Conservation (phyloP, 805 yeast species). For the Jamesozyma hellenica region DNA sequence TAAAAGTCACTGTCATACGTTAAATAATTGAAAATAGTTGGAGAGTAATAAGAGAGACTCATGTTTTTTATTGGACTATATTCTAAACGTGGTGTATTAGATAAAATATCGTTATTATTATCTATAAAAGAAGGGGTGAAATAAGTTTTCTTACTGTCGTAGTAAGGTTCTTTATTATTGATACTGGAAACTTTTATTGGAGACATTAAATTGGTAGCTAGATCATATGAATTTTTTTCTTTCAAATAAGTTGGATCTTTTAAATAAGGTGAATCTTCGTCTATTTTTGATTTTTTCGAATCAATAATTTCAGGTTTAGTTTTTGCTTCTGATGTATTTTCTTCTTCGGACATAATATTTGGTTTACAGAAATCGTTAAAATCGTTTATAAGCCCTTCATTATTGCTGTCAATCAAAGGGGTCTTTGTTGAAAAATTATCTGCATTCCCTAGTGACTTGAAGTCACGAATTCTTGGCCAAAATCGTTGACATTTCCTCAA, state of each 20-base stretch:
- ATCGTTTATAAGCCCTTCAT: constrained; percentile 18
- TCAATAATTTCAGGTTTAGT: neutral
- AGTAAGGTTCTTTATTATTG: neutral
- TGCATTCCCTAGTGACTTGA: constrained; percentile 42
- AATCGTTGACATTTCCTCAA: constrained; percentile 52
- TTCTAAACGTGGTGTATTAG: constrained; percentile 13
- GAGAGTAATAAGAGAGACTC: constrained; percentile 27
- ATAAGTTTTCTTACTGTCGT: neutral
- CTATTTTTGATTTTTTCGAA: neutral
- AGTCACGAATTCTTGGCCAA: constrained; percentile 69
- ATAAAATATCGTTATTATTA: constrained; percentile 3
- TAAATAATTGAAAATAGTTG: constrained; percentile 22
- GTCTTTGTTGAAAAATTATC: constrained; percentile 14
- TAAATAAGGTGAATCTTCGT: neutral
- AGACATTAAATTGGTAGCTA: neutral
- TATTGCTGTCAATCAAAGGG: neutral
- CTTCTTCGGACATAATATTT: neutral
- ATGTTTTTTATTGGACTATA: constrained; percentile 21
- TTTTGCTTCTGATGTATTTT: neutral
- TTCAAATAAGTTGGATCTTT: neutral
- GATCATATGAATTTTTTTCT: neutral
- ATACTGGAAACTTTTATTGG: neutral
- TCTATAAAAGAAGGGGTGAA: constrained; percentile 8
- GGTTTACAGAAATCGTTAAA: constrained; percentile 9
- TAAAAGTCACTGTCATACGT: constrained; percentile 23